Evolutionary conservation across 352 stramenopile genomes (phyloP).

Genomic region (Pythium insidiosum): DNA sequence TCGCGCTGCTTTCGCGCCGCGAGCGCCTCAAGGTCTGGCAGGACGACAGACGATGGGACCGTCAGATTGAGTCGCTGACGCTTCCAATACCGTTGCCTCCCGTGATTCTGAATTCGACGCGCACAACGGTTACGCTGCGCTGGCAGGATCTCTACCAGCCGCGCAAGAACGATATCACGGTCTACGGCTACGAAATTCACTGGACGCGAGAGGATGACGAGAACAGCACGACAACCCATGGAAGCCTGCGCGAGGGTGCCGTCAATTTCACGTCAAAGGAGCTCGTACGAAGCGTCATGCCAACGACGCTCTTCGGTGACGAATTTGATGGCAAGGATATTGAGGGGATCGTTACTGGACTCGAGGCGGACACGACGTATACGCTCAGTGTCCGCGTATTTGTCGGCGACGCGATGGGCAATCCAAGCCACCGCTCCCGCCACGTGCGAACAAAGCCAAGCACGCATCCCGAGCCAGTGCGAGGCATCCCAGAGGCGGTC

Average conservation of each 20-base stretch:
- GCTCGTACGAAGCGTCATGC: slow-evolving; percentile 47
- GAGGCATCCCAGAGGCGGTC: slow-evolving; percentile 19
- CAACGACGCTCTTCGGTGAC: slow-evolving; percentile 60
- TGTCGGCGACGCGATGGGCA: slow-evolving; percentile 40
- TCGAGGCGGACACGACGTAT: slow-evolving; percentile 55
- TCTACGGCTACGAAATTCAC: slow-evolving; percentile 57
- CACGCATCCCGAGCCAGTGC: slow-evolving; percentile 25
- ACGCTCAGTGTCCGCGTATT: slow-evolving; percentile 63
- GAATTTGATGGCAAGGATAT: slow-evolving; percentile 78
- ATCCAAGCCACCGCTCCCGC: slow-evolving; percentile 42
- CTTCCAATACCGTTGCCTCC: slow-evolving; percentile 56
- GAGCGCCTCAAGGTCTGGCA: slow-evolving; percentile 79
- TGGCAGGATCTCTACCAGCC: slow-evolving; percentile 75
- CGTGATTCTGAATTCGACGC: slow-evolving; percentile 49
- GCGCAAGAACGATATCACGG: slow-evolving; percentile 50
- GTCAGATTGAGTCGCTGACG: slow-evolving; percentile 52
- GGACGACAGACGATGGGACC: slow-evolving; percentile 64
- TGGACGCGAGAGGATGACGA: slow-evolving; percentile 26
- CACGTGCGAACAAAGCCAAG: slow-evolving; percentile 31
- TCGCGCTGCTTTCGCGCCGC: slow-evolving; percentile 48
- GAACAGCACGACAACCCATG: background rate
- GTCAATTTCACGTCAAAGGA: slow-evolving; percentile 49
- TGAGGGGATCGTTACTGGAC: slow-evolving; percentile 34
- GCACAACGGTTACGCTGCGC: slow-evolving; percentile 34
- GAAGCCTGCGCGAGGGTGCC: background rate